A percentile compares a stretch with the other conserved stretches of the same genome.
These are phyloP conservation scores for Carnegiea gigantea DNA, from an alignment of 179 eudicot genomes.

Conservation along the genomic window DNA sequence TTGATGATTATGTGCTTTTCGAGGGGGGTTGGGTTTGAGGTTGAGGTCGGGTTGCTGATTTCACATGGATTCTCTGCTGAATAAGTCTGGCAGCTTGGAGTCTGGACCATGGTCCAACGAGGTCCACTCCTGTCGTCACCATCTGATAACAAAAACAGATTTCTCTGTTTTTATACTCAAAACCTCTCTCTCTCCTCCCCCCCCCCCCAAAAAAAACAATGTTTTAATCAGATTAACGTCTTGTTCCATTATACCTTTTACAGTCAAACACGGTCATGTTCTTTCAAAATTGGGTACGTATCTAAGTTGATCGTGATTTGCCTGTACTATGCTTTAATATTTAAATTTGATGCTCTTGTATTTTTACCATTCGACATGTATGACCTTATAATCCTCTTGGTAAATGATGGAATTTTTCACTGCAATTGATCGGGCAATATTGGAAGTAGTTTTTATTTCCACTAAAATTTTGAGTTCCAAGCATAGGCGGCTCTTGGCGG, in stretches of 20 bases:
- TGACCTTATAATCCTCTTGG: too few species aligned
- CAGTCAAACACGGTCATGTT: neutral
- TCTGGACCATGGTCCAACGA: slow-evolving; percentile 40
- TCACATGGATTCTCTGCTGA: slow-evolving; percentile 57
- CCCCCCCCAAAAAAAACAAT: neutral
- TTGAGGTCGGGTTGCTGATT: slow-evolving; percentile 13
- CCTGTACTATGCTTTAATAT: too few species aligned
- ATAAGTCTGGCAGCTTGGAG: slow-evolving; percentile 51
- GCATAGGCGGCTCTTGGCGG: too few species aligned
- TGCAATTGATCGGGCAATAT: too few species aligned
- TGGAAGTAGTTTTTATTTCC: too few species aligned
- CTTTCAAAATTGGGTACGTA: too few species aligned
- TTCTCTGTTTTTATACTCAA: too few species aligned
- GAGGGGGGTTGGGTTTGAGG: neutral
- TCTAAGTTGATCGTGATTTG: too few species aligned
- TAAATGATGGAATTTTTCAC: too few species aligned
- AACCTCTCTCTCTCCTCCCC: slow-evolving; percentile 6
- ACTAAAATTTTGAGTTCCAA: too few species aligned
- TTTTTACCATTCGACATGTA: too few species aligned
- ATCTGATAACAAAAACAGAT: neutral
- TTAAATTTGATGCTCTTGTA: too few species aligned
- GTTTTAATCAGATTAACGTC: neutral
- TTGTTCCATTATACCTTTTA: neutral
- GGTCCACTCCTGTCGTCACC: slow-evolving; percentile 40
- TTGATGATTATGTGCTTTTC: slow-evolving; percentile 27